Base-by-base conservation (phyloP, 805 yeast genomes). In the Pichia insulana region DNA sequence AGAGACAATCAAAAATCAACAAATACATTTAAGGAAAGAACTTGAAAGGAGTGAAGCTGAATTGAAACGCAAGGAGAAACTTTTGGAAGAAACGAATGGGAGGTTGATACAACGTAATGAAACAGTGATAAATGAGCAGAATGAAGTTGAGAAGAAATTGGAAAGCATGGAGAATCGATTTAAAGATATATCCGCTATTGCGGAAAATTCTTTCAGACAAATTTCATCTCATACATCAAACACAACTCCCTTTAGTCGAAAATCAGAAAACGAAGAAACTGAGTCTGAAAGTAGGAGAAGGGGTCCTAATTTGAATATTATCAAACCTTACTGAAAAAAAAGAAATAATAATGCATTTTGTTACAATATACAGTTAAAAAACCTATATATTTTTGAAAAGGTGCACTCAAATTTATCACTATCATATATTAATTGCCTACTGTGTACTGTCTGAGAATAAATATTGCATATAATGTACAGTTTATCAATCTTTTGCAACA, bases 251-350 rank as follows among this genome's bases (percentile, higher is more conserved):
- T 7, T 12, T 28, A 28, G 15, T 7, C 15, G 6, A 7, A 28
- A n/a, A 7, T 12, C 15, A 3, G 32, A 32, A 11, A 27, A 30
- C 10, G 8, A 16, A 4, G 35, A 32, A 32, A 32, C 17, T 10
- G 31, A 28, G 31, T n/a, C 31, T 28, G 15, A 28, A 22, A 22
- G 7, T 8, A 5, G 25, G 13, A 41, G 33, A 46, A 61, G 64
- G 17, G 82, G 82, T 1, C 59, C 77, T 38, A 75, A 77, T 54
- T 62, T 78, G 46, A 61, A 76, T 40, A 80, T 81, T 7, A 76
- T 80, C 16, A 79, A 78, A 56, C 61, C 61, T 13, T 47, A 54
- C 51, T 44, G 58, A 37, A 6, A 20, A 31, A 22, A 16, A 8
- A n/a, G n/a, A n/a, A n/a, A n/a, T n/a, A n/a, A n/a, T n/a, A n/a